Conservation (phyloP, 2,329 filamentous ascomycete genomes). For the Fusarium miscanthi region DNA sequence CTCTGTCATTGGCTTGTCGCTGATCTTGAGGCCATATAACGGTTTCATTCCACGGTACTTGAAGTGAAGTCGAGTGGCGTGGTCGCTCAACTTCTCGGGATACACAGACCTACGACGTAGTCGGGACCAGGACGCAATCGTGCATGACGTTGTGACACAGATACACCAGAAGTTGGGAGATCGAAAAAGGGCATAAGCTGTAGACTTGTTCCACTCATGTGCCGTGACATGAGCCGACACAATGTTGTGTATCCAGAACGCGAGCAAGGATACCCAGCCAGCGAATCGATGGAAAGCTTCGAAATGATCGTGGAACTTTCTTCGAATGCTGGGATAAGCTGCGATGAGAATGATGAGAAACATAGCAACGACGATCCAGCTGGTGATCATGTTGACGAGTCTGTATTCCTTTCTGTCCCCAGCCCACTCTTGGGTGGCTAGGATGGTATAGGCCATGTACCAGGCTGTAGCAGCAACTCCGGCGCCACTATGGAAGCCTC, state of each 20-base stretch:
- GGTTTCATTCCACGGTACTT: conserved; percentile 26
- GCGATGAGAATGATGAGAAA: conserved; percentile 11
- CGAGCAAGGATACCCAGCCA: conserved; percentile 1
- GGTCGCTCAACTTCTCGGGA: conserved; percentile 16
- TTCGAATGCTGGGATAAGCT: conserved; percentile 6
- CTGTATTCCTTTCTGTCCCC: neutral
- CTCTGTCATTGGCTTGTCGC: conserved; percentile 16
- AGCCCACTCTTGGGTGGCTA: conserved; percentile 9
- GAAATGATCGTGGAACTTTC: conserved; percentile 20
- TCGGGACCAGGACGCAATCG: conserved; percentile 8
- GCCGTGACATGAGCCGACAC: conserved; percentile 10
- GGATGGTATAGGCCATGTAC: conserved; percentile 10
- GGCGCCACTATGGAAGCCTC: conserved; percentile 18
- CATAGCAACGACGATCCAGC: conserved; percentile 14
- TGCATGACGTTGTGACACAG: conserved; percentile 19
- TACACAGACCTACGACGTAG: conserved; percentile 7
- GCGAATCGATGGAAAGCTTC: conserved; percentile 22
- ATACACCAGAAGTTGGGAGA: conserved; percentile 26
- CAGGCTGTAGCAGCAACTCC: conserved; percentile 12
- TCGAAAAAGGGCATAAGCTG: conserved; percentile 1
- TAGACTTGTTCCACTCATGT: conserved; percentile 5
- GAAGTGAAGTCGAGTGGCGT: conserved; percentile 22
- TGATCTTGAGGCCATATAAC: conserved; percentile 22
- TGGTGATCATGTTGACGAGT: conserved; percentile 14
- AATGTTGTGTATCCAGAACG: conserved; percentile 22